Conservation (phyloP, 768 basidiomycete genomes). For the Pulveroboletus ravenelii region DNA sequence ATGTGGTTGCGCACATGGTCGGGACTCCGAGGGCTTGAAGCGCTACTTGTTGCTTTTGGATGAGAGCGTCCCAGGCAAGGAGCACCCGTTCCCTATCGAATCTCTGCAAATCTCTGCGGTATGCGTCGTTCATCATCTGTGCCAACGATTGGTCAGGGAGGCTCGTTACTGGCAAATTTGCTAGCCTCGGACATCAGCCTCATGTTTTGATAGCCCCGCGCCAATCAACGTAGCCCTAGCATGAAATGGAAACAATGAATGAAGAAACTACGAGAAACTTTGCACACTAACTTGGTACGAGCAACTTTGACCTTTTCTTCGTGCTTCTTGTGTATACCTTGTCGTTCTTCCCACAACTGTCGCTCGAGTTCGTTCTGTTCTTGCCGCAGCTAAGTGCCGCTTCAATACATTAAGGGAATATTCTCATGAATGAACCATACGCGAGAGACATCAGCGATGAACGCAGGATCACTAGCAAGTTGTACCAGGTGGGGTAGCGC, state of each 20-base stretch:
- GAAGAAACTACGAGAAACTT: background rate
- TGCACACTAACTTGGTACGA: conserved; percentile 51
- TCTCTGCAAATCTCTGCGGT: conserved; percentile 57
- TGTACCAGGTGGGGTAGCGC: conserved; percentile 61
- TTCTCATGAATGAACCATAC: conserved; percentile 34
- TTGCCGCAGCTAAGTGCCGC: conserved; percentile 51
- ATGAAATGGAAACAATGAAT: conserved; percentile 2
- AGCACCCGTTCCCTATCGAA: conserved; percentile 71
- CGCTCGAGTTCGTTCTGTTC: conserved; percentile 70
- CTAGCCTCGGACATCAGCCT: conserved; percentile 36
- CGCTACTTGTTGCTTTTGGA: conserved; percentile 61
- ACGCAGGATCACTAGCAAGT: conserved; percentile 49
- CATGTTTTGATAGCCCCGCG: conserved; percentile 59
- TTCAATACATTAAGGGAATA: conserved; percentile 7
- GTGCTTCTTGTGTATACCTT: conserved; percentile 56
- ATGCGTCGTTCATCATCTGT: conserved; percentile 63
- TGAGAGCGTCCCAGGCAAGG: conserved; percentile 73
- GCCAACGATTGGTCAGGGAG: conserved; percentile 15
- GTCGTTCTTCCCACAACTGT: conserved; percentile 64
- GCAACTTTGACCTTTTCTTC: conserved; percentile 69
- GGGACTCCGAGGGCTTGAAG: conserved; percentile 62
- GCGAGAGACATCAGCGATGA: conserved; percentile 47
- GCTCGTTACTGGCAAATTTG: conserved; percentile 1
- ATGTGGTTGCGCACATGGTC: conserved; percentile 59
- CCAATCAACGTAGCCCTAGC: conserved; percentile 66